These are phyloP conservation scores for Vitis labrusca DNA, from an alignment of 164 flowering plant species.

Conservation along the genomic window DNA sequence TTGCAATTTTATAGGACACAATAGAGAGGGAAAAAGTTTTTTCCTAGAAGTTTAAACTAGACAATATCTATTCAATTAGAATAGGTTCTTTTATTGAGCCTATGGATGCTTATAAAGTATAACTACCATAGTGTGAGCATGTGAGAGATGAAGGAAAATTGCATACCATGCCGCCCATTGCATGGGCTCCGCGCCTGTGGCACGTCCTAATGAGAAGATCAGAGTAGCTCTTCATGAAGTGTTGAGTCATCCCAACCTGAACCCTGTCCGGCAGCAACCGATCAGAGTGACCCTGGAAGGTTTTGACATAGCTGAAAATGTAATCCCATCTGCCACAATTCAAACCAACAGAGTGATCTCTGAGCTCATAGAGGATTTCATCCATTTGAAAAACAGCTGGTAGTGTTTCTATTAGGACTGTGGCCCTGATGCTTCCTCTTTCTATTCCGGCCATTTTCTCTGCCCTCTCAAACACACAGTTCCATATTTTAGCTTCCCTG, in stretches of 20 bases:
- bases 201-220: constrained; percentile 88
- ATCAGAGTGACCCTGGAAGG: constrained; percentile 84
- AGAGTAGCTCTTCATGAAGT: constrained; percentile 86
- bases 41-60: no score
- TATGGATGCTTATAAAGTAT: no score
- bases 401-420: constrained; percentile 89
- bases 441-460: constrained; percentile 81
- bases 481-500: constrained; percentile 96
- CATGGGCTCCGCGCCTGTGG: constrained; percentile 88
- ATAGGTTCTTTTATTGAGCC: no score
- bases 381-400: constrained; percentile 96
- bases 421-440: constrained; percentile 83
- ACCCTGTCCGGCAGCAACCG: constrained; percentile 82
- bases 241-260: constrained; percentile 84
- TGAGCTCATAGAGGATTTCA: constrained; percentile 82
- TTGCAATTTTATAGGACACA: no score
- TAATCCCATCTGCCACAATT: constrained; percentile 99
- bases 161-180: constrained; percentile 96
- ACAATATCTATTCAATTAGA: no score
- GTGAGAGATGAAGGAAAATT: background rate
- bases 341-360: constrained; percentile 84
- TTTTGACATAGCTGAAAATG: constrained; percentile 94
- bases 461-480: constrained; percentile 79
- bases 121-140: no score
- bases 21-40: no score